These are phyloP conservation scores for Gastrolobium bilobum DNA, from an alignment of 306 rosid genomes.

Conservation along the genomic window DNA sequence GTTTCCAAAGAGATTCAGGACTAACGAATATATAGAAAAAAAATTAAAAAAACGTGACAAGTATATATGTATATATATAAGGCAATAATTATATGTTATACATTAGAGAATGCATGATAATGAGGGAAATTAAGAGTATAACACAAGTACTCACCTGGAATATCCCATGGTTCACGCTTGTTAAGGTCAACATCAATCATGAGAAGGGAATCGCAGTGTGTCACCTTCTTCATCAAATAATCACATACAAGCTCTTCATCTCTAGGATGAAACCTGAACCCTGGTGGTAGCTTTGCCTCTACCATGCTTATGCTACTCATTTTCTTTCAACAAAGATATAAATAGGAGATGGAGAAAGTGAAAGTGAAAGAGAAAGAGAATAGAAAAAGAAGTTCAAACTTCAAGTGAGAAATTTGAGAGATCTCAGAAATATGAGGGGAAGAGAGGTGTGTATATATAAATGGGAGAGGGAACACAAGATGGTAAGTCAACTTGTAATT, in stretches of 20 bases:
- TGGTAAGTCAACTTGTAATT: constrained; percentile 67
- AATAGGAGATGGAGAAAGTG: background rate
- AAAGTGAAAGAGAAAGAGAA: background rate
- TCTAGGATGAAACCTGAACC: constrained; percentile 94
- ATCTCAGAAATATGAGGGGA: constrained; percentile 30
- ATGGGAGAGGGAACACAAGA: constrained; percentile 45
- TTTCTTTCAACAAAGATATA: constrained; percentile 22
- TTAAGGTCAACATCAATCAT: constrained; percentile 93
- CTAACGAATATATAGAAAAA: constrained; percentile 7
- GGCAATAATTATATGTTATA: background rate
- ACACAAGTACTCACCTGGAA: constrained; percentile 72
- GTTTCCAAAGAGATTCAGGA: background rate
- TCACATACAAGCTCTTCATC: constrained; percentile 95
- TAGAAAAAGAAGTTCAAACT: constrained; percentile 18
- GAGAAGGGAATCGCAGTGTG: constrained; percentile 63
- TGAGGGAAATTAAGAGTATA: background rate
- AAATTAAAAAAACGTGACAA: background rate
- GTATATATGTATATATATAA: background rate
- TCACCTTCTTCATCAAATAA: constrained; percentile 79
- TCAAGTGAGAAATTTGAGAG: constrained; percentile 34
- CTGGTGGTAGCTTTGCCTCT: constrained; percentile 89
- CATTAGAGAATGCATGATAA: constrained; percentile 33
- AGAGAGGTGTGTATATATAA: constrained; percentile 56
- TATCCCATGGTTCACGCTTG: constrained; percentile 97
- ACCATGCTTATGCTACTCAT: constrained; percentile 89